phyloP scores from a whole-genome alignment of 331 rosid genomes.

The Malus hybrid region DNA sequence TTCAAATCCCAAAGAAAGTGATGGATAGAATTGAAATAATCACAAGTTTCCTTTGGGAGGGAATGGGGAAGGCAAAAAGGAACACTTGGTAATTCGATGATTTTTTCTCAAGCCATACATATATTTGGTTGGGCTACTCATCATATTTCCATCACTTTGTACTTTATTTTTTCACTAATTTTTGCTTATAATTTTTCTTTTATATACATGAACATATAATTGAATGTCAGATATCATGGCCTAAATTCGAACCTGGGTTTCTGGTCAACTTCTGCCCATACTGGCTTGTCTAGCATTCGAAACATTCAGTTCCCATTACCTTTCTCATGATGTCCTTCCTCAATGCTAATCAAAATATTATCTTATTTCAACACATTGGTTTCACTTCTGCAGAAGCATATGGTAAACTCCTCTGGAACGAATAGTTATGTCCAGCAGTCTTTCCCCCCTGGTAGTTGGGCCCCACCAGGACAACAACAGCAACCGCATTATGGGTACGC shows the following conservation, averaged over 20 bases:
- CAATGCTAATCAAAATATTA: background rate
- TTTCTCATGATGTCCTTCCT: background rate
- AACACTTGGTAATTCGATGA: background rate
- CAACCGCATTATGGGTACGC: conserved; percentile 38
- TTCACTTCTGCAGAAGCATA: conserved; percentile 35
- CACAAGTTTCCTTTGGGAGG: background rate
- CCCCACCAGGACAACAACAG: conserved; percentile 31
- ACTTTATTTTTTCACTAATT: background rate
- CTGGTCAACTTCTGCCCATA: background rate
- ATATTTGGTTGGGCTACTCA: background rate
- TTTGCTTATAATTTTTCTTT: background rate
- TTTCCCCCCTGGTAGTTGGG: conserved; percentile 32
- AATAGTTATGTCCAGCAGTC: conserved; percentile 30
- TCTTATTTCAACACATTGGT: background rate
- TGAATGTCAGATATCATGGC: background rate
- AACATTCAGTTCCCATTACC: background rate
- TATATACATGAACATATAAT: background rate
- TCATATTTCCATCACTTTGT: background rate
- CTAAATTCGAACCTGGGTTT: background rate
- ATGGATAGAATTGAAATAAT: background rate
- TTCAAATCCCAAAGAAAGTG: background rate
- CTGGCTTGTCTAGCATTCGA: background rate
- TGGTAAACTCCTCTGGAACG: conserved; percentile 27
- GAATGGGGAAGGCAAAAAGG: background rate
- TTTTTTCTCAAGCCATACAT: background rate